Evolutionary conservation across 768 basidiomycete genomes (phyloP).

Genomic region (Collybia nuda): DNA sequence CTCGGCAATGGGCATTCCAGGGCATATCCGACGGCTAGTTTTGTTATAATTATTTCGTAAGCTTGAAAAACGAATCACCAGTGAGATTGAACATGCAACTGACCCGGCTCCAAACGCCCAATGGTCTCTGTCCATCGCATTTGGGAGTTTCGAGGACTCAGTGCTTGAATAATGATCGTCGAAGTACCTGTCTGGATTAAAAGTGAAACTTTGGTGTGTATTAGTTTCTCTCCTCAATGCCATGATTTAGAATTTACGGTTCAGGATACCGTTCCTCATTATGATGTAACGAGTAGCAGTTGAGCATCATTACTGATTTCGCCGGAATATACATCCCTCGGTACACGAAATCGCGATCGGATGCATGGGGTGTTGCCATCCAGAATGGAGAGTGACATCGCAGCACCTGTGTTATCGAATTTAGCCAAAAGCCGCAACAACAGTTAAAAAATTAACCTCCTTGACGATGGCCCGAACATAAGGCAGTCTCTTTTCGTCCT

Average conservation of each 20-base stretch:
- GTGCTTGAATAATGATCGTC: slow-evolving; percentile 31
- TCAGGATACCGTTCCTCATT: slow-evolving; percentile 35
- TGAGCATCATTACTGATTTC: slow-evolving; percentile 34
- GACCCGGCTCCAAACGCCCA: slow-evolving; percentile 52
- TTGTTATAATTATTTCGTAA: slow-evolving; percentile 8
- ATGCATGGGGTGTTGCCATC: slow-evolving; percentile 37
- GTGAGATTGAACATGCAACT: slow-evolving; percentile 3
- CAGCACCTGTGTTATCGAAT: slow-evolving; percentile 26
- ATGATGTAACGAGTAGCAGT: slow-evolving; percentile 37
- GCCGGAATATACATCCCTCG: slow-evolving; percentile 38
- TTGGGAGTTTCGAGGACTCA: slow-evolving; percentile 40
- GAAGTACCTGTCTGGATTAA: slow-evolving; percentile 41
- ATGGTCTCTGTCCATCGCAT: slow-evolving; percentile 45
- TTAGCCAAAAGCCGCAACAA: too few relatives aligned
- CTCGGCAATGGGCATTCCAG: slow-evolving; percentile 44
- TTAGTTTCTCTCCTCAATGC: too few relatives aligned
- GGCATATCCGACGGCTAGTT: slow-evolving; percentile 41
- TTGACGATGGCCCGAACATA: slow-evolving; percentile 34
- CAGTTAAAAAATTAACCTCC: slow-evolving; percentile 14
- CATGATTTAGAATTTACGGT: slow-evolving; percentile 25
- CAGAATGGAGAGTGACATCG: slow-evolving; percentile 36
- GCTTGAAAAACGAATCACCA: too few relatives aligned
- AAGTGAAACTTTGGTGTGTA: slow-evolving; percentile 1
- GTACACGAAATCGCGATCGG: slow-evolving; percentile 37
- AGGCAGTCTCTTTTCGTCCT: slow-evolving; percentile 29